A percentile compares a stretch with the other conserved stretches of the same genome.
phyloP scores from a whole-genome alignment of 2,329 filamentous ascomycete genomes.

The Parastagonospora avenae region DNA sequence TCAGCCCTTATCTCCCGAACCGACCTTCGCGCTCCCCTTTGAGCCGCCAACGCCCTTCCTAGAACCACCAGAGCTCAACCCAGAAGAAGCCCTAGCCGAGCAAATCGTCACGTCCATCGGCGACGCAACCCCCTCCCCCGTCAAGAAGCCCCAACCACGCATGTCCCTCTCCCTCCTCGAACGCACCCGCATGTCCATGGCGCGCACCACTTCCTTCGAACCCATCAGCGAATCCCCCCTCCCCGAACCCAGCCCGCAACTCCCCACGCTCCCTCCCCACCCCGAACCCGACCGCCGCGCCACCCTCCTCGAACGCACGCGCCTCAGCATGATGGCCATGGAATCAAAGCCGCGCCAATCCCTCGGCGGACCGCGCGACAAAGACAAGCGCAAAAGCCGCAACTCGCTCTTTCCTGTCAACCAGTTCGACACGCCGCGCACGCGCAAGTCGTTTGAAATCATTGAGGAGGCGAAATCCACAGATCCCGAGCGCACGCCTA shows the following conservation, averaged over 20 bases:
- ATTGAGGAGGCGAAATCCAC: slow-evolving; percentile 26
- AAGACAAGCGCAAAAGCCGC: slow-evolving; percentile 26
- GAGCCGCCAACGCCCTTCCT: slow-evolving; percentile 20
- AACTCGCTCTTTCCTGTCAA: slow-evolving; percentile 57
- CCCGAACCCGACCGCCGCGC: slow-evolving; percentile 31
- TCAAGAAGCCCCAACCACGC: slow-evolving; percentile 45
- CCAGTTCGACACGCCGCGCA: slow-evolving; percentile 61
- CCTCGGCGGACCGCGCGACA: slow-evolving; percentile 17
- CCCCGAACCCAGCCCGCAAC: slow-evolving; percentile 14
- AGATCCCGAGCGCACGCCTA: slow-evolving; percentile 54
- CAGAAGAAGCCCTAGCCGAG: slow-evolving; percentile 43
- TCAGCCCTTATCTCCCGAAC: slow-evolving; percentile 15
- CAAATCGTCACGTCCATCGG: slow-evolving; percentile 48
- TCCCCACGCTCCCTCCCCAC: slow-evolving; percentile 17
- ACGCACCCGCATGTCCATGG: slow-evolving; percentile 55
- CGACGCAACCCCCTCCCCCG: slow-evolving; percentile 48
- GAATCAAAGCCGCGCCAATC: slow-evolving; percentile 42
- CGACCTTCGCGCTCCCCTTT: slow-evolving; percentile 20
- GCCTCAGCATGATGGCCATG: slow-evolving; percentile 75
- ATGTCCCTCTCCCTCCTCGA: slow-evolving; percentile 53
- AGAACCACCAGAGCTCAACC: slow-evolving; percentile 22
- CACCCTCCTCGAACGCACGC: slow-evolving; percentile 73
- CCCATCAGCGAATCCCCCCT: slow-evolving; percentile 32
- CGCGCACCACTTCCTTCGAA: slow-evolving; percentile 35
- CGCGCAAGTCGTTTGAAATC: slow-evolving; percentile 28